Base-by-base conservation (phyloP, 129 eudicot genomes). In the Glebionis coronaria region DNA sequence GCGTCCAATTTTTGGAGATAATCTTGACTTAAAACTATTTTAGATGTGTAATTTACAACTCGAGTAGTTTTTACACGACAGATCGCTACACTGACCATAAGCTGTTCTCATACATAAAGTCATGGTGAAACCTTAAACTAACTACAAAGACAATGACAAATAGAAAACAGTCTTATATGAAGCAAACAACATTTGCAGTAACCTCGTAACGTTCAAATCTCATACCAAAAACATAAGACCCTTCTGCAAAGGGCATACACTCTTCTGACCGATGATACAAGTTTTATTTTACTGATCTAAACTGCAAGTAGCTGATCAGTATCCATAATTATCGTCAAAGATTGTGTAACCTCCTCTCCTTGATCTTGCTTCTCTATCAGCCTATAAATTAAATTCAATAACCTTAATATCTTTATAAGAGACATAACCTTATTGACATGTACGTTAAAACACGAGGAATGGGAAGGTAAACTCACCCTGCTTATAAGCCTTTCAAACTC, bases 361-460 rank as follows among this genome's bases (percentile, higher is more conserved):
- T 59, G 82, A 75, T 74, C 90, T 82, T 58, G 91, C 76, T 80
- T 90, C 97, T 78, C 91, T 86, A 79, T 90, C 95, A 76, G 91
- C 87, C 97, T 90, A 72, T 81, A 76, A 27, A 67, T n/a, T 23
- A 18, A 76, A 20, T 35, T 55, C 38, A 27, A 28, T 44, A 56
- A 57, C 9, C 3, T 73, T 44, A 57, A 54, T 56, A 73, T 12
- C 23, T 50, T 44, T n/a, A 15, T 53, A 20, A 18, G 19, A 55
- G 16, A 23, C 6, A 29, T 4, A 44, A 58, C 1, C 27, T 16
- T 5, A 40, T 11, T 44, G 23, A n/a, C 45, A 49, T 49, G 47
- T 29, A 47, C 8, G 15, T 12, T 4, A 55, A 9, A 25, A 27
- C 50, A 47, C 14, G 20, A 62, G 12, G 3, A 45, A 5, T 31